Conservation (phyloP, 1,284 basidiomycete genomes). For the Peniophora sp. region DNA sequence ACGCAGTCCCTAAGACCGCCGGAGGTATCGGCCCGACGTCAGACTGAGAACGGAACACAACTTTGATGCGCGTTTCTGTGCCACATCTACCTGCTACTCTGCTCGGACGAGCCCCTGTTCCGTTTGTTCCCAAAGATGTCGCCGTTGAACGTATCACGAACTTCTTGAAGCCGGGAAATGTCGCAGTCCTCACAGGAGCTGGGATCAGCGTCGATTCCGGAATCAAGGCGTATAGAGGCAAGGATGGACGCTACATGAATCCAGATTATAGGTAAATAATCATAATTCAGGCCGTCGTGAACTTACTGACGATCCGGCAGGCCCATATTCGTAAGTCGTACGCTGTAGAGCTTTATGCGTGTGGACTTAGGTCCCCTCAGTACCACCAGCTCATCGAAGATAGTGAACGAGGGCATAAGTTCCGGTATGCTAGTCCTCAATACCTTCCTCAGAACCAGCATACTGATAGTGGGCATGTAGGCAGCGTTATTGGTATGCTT, state of each 20-base stretch:
- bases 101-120: conserved; percentile 31
- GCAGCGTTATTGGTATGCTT: conserved; percentile 66
- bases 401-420: conserved; percentile 55
- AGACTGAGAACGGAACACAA: not conserved
- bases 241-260: conserved; percentile 81
- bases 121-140: conserved; percentile 37
- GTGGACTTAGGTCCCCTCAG: conserved; percentile 20
- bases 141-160: conserved; percentile 59
- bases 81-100: conserved; percentile 65
- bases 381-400: conserved; percentile 80
- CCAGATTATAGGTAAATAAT: conserved; percentile 78
- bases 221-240: conserved; percentile 81
- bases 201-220: conserved; percentile 91
- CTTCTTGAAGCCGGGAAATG: conserved; percentile 65
- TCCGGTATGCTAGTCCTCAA: conserved; percentile 37
- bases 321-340: conserved; percentile 44
- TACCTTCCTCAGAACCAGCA: not conserved
- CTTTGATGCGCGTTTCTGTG: conserved; percentile 70
- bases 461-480: conserved; percentile 23
- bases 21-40: too few species aligned
- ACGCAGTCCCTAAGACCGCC: too few species aligned
- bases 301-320: conserved; percentile 19
- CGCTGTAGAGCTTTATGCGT: conserved; percentile 2
- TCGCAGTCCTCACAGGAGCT: conserved; percentile 77
- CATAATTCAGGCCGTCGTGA: not conserved